Conservation (phyloP, 306 rosid genomes). For the Begonia fuchsioides region DNA sequence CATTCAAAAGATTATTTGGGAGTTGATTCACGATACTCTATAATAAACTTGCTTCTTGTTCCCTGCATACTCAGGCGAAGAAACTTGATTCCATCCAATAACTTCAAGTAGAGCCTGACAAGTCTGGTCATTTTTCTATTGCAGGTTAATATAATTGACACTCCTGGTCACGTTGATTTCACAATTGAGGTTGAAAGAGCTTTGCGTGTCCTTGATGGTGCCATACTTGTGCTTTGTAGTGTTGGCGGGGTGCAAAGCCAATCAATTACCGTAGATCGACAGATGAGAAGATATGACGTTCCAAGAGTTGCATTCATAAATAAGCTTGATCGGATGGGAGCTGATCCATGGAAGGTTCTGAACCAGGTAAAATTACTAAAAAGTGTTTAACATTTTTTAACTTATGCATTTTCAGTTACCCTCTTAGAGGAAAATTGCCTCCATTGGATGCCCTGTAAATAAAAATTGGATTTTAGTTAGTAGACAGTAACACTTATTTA, state of each 20-base stretch:
- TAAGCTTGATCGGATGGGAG: conserved; percentile 99
- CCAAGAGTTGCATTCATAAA: conserved; percentile 93
- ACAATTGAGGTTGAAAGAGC: conserved; percentile 99
- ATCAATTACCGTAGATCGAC: conserved; percentile 94
- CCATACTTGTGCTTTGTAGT: conserved; percentile 93
- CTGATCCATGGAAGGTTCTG: conserved; percentile 97
- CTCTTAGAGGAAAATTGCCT: neutral
- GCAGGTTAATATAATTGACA: conserved; percentile 95
- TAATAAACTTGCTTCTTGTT: too few relatives aligned
- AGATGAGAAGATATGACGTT: conserved; percentile 94
- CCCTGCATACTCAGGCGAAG: neutral
- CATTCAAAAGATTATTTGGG: too few relatives aligned
- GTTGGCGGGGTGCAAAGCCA: conserved; percentile 99
- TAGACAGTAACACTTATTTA: too few relatives aligned
- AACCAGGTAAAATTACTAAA: conserved; percentile 43
- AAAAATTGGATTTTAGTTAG: too few relatives aligned
- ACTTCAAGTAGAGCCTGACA: too few relatives aligned
- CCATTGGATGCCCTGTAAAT: neutral
- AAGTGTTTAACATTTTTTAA: too few relatives aligned
- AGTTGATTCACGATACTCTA: too few relatives aligned
- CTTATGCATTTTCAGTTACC: too few relatives aligned
- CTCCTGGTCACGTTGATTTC: conserved; percentile 98
- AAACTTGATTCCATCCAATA: neutral
- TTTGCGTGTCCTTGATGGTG: conserved; percentile 97
- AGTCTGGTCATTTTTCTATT: conserved; percentile 2